A percentile compares a stretch with the other conserved stretches of the same genome.
Evolutionary conservation across 257 asterid species (phyloP).

Genomic region (Avicennia marina): DNA sequence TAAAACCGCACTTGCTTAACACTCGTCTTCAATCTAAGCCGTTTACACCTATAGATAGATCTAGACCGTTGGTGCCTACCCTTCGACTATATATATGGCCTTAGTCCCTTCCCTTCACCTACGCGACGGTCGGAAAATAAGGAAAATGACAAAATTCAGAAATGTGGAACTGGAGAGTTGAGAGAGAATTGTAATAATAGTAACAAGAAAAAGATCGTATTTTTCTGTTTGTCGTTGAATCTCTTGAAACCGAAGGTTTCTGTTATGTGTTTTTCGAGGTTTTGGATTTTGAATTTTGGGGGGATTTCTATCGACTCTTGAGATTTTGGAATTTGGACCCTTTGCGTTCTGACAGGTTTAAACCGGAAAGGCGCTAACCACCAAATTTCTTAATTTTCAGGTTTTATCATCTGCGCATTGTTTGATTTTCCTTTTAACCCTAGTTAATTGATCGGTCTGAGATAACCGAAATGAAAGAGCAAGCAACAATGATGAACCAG

Average conservation of each 20-base stretch:
- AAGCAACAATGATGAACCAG: constrained; percentile 45
- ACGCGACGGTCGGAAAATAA: background rate
- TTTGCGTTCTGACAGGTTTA: constrained; percentile 2
- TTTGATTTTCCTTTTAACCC: too few relatives aligned
- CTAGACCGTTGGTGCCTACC: constrained; percentile 10
- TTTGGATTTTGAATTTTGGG: background rate
- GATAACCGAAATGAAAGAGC: constrained; percentile 46
- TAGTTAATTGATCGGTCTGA: constrained; percentile 2
- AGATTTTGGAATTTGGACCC: background rate
- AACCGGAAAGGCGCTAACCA: background rate
- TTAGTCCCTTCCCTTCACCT: background rate
- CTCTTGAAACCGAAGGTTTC: too few relatives aligned
- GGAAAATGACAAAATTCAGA: background rate
- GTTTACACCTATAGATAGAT: constrained; percentile 6
- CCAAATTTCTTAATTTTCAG: background rate
- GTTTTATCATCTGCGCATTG: background rate
- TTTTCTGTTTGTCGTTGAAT: too few relatives aligned
- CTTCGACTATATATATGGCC: constrained; percentile 8
- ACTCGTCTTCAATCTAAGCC: constrained; percentile 30
- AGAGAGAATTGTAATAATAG: too few relatives aligned
- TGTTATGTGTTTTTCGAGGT: background rate
- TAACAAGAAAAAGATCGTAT: too few relatives aligned
- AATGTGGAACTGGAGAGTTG: constrained; percentile 6
- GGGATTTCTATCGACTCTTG: too few relatives aligned
- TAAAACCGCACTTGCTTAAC: constrained; percentile 10